Evolutionary conservation across 805 yeast genomes (phyloP).

Genomic region (Starmerella powellii): DNA sequence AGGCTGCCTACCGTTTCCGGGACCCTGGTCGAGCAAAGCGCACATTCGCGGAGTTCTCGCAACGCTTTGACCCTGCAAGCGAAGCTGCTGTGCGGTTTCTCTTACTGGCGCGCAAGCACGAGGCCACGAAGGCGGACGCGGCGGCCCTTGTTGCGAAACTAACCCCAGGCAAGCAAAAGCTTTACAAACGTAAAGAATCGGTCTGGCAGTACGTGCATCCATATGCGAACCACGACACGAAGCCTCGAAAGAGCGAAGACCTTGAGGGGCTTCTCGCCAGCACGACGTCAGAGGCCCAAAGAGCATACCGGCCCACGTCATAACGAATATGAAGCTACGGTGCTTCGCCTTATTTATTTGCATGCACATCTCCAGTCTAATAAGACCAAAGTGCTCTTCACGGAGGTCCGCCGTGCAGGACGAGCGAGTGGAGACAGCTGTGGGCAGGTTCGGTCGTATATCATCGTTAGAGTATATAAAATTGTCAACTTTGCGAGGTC

Average conservation of each 20-base stretch:
- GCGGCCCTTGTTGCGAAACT: neutral
- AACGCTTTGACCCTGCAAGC: constrained; percentile 4
- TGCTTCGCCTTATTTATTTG: too few species aligned
- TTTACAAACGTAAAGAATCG: neutral
- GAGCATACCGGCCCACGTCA: too few species aligned
- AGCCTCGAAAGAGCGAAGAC: neutral
- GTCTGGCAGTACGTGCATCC: constrained; percentile 5
- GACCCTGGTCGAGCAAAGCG: constrained; percentile 20
- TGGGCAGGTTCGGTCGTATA: too few species aligned
- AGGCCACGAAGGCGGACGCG: neutral
- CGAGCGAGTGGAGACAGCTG: too few species aligned
- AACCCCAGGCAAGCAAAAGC: neutral
- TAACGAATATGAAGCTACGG: too few species aligned
- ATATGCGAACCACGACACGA: constrained; percentile 8
- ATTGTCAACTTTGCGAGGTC: too few species aligned
- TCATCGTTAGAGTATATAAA: too few species aligned
- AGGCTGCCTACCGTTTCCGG: constrained; percentile 19
- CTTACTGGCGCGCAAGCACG: constrained; percentile 4
- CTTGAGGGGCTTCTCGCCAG: constrained; percentile 3
- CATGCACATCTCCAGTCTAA: too few species aligned
- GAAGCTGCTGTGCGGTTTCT: constrained; percentile 8
- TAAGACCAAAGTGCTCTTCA: too few species aligned
- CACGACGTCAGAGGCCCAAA: too few species aligned
- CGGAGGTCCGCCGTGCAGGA: too few species aligned
- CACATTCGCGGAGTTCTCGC: constrained; percentile 15